Evolutionary conservation across 1,284 basidiomycete genomes (phyloP), one percentile per base, ranked within the genome.

Genomic region (Golubevia pallescens): DNA sequence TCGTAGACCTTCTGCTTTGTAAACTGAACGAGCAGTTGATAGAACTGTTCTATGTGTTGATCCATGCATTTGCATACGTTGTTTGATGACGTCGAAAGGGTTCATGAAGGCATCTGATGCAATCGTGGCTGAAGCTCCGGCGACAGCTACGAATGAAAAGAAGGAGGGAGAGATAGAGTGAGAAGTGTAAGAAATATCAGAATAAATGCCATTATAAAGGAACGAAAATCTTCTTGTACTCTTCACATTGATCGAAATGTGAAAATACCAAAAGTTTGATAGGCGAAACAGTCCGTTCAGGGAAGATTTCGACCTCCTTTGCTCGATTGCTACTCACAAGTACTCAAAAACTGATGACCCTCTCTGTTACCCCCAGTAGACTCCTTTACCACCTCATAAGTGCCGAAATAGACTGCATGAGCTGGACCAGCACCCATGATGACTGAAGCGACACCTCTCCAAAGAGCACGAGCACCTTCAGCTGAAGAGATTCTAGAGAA

Each of bases 1-100:
- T 32, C 88, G 82, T 48, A 97, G 86, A 52, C 97, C 97, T 87
- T 99, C 97, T 62, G 87, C 90, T 62, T 87, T 89, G 87, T 95
- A 95, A 59, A 99, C 92, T 14, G 91, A 91, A 13, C 89, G 89
- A 65, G 95, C 93, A 80, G 94, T 95, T 24, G 90, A 90, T 73
- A 91, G 84, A 51, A 97, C 93, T 53, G 92, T 93, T 63, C 92
- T 91, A 87, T 94, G 94, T 78, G 92, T 89, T 8, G 95, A 98
- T 83, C 93, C 90, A 86, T 94, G 93, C 66, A 99, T 89, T 87
- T 99, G 96, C 97, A 99, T 98, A 61, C 96, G 91, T 88, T 99
- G 96, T 88, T 99, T 99, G 88, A 99, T 94, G 73, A 99, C 96
- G 87, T 99, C 97, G 85, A 99, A 99, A 2, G 97, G 97, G 87